Evolutionary conservation across 2,329 filamentous ascomycete species (phyloP), one percentile per base, ranked within the genome.

Genomic region (Chrysoporthe austroafricana): DNA sequence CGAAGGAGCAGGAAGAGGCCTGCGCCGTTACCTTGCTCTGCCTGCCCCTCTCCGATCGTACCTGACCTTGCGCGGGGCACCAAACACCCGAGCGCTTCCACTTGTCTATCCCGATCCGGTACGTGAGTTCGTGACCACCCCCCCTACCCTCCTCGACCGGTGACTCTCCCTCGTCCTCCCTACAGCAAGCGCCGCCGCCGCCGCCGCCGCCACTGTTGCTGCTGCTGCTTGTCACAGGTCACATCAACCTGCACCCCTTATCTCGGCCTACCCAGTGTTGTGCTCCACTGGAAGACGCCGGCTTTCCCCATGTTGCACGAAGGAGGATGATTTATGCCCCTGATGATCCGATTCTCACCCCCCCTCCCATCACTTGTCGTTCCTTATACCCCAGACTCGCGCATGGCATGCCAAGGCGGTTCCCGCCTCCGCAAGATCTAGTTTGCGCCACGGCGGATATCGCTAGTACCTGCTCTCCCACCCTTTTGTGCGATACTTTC

Each of bases 241-340:
- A 48, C 54, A 54, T 65, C 50, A 68, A 43, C 60, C 54, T 67
- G 62, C 68, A 50, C 63, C 32, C 54, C 68, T 70, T 66, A 70
- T 70, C 68, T 68, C 63, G 59, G 44, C 48, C 60, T 34, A 26
- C 26, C 26, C 21, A 9, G 36, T 48, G 60, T 18, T 42, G 59
- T 61, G 62, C 44, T 62, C 66, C 62, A 26, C 63, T 60, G 42
- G 58, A 57, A 61, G 43, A 60, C 52, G 52, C 58, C 62, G 57
- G n/a, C 26, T 26, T 7, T 44, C 21, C 57, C 57, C 39, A 16
- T 11, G 34, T 60, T 60, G 39, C 57, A 42, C 57, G 21, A 60
- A 39, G 13, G 39, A 39, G 36, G n/a, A 39, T 26, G 13, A 34
- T 61, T 50, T 59, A n/a, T 26, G 26, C 63, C 36, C 50, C 42